Evolutionary conservation across 2,329 filamentous ascomycete species (phyloP), one percentile per base, ranked within the genome.

Genomic region (Nannizzia gypsea): DNA sequence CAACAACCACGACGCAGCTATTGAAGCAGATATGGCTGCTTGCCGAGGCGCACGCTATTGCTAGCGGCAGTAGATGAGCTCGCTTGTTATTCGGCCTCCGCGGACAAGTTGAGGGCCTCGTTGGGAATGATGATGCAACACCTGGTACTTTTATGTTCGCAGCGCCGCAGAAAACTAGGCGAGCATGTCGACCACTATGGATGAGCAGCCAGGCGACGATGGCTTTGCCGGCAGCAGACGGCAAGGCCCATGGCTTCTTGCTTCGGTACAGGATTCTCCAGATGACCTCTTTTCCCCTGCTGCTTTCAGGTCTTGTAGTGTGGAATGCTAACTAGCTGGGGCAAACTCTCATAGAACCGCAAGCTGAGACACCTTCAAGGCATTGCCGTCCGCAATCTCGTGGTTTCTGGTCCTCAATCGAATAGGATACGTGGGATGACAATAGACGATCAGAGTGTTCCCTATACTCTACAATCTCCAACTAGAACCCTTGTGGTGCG

Each of bases 291-390:
- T 50, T 11, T 44, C 8, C n/a, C 15, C 20, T 44, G 40, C 40
- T 15, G 8, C 20, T 26, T 13, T 11, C 38, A 6, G 38, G 15
- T 17, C 6, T 17, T 42, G 34, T 17, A 15, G 34, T 8, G 31
- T 20, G 3, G 36, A 58, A 46, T 52, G 58, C 48, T 34, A 13
- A 50, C 44, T 17, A 36, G 9, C 13, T 50, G 20, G 20, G 20
- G 17, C 11, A 46, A 20, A 20, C 6, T 20, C 42, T 9, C 17
- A n/a, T 66, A 93, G 80, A 96, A 96, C 72, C 88, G 90, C 71
- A 90, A 87, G 72, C 80, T 97, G 58, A 85, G 92, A 59, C 91
- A 96, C 77, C 81, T 96, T 3, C 86, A 89, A 67, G 90, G 89
- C 65, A 83, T 97, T 66, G 92, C 88, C 60, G 77, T 96, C 57